Evolutionary conservation across 192 early-diverging fungal genomes (phyloP), one percentile per base, ranked within the genome.

Genomic region (Backusella luteola): DNA sequence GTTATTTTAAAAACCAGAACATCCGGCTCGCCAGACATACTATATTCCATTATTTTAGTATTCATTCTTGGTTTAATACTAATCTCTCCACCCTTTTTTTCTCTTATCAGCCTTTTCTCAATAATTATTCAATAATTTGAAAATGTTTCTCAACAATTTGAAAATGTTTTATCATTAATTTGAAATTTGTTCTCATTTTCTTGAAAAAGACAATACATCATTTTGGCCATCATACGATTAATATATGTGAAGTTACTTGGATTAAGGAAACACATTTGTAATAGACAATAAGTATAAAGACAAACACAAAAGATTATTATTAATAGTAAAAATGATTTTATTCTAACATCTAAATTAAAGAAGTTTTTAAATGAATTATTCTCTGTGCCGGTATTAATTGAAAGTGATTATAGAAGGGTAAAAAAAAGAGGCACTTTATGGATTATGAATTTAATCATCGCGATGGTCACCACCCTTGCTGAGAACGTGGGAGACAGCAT

Each of bases 281-380:
- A 23, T 7, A 26, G n/a, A 59, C 9, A 59, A 59, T 2, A 59
- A 59, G 4, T 4, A 56, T n/a, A 56, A 56, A 56, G n/a, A 11
- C 2, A 29, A 12, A 29, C 23, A 63, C 26, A 29, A 14, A 59
- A 59, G 7, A 59, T 63, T 63, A 63, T 63, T 63, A 63, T 63
- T 63, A 63, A 63, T 49, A 49, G 26, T 63, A 63, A 26, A 63
- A 63, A 63, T 29, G 56, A 63, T 29, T 63, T 63, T 63, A 63
- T 63, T 63, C 56, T 63, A 63, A 63, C 9, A 63, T 63, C 56
- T 63, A 63, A 63, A 63, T 26, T 63, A 29, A 63, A 63, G 23
- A 63, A 63, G 56, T 63, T 63, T 63, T 63, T 63, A 63, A 63
- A 26, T 63, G 56, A 63, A 63, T 63, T 63, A 29, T 63, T 29